These are phyloP conservation scores for Licmophora abbreviata DNA, from an alignment of 108 stramenopile species.

Conservation along the genomic window DNA sequence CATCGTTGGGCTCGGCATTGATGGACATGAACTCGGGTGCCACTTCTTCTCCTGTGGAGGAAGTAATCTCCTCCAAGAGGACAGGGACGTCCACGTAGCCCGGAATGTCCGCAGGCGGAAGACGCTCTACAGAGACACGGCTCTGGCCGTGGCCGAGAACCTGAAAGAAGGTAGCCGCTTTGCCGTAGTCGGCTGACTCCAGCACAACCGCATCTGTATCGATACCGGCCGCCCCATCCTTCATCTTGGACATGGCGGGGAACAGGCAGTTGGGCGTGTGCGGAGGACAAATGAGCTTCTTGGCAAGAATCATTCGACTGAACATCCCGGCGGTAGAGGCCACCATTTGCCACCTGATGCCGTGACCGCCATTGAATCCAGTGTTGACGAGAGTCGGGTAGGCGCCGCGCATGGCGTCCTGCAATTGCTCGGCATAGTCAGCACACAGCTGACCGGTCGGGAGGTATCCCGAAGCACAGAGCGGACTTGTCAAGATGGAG, in stretches of 20 bases:
- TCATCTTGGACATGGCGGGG: not conserved
- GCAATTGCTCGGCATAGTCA: slow-evolving; percentile 1
- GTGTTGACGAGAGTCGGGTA: not conserved
- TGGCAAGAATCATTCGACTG: slow-evolving; percentile 1
- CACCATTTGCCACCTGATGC: not conserved
- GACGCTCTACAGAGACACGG: not conserved
- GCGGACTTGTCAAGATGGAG: not conserved
- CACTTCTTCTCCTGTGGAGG: not conserved
- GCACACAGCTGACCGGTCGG: slow-evolving; percentile 5
- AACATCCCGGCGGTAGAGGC: not conserved
- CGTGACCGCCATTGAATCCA: not conserved
- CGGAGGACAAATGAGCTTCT: slow-evolving; percentile 4
- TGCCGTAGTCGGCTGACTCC: not conserved
- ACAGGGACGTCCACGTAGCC: not conserved
- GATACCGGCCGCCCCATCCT: no score
- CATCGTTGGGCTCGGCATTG: not conserved
- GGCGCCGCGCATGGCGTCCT: not conserved
- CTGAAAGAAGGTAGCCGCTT: not conserved
- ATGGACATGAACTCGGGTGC: not conserved
- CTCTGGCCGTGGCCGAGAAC: not conserved
- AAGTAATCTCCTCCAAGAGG: not conserved
- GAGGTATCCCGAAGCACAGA: not conserved
- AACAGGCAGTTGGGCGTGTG: slow-evolving; percentile 2
- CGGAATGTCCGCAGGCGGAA: not conserved
- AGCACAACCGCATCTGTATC: not conserved